Evolutionary conservation across 2,329 filamentous ascomycete species (phyloP).

Genomic region (Alternaria atra): DNA sequence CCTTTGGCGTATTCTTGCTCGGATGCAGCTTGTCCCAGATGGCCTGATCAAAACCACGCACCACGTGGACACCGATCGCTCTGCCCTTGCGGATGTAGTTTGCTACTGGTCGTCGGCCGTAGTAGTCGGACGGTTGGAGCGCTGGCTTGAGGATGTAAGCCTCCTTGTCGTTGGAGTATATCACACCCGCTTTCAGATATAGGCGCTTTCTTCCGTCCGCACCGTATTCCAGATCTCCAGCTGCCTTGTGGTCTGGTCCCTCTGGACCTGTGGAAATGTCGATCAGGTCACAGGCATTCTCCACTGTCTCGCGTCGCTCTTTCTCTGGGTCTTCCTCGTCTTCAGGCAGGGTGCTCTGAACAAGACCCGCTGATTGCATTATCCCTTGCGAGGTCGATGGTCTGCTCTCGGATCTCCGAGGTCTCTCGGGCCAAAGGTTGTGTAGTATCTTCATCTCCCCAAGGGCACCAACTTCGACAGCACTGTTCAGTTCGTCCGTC

Average conservation of each 20-base stretch:
- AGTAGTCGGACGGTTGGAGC: slow-evolving; percentile 83
- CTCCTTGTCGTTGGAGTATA: slow-evolving; percentile 79
- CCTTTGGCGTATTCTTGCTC: slow-evolving; percentile 52
- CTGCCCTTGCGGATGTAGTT: slow-evolving; percentile 83
- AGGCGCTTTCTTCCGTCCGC: slow-evolving; percentile 61
- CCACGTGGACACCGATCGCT: slow-evolving; percentile 84
- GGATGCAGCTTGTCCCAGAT: slow-evolving; percentile 79
- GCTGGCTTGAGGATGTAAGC: slow-evolving; percentile 90
- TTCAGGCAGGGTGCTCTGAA: slow-evolving; percentile 46
- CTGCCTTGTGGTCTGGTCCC: slow-evolving; percentile 59
- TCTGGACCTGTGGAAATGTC: slow-evolving; percentile 57
- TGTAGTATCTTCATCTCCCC: slow-evolving; percentile 93
- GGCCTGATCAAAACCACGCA: slow-evolving; percentile 84
- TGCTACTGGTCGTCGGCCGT: slow-evolving; percentile 79
- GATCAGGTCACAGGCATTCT: slow-evolving; percentile 58
- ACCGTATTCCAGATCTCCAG: slow-evolving; percentile 54
- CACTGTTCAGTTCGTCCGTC: slow-evolving; percentile 88
- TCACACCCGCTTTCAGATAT: slow-evolving; percentile 80
- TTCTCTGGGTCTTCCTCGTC: slow-evolving; percentile 55
- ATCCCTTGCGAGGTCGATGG: slow-evolving; percentile 50
- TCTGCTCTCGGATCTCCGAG: slow-evolving; percentile 60
- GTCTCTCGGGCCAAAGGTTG: slow-evolving; percentile 78
- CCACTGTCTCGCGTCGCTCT: slow-evolving; percentile 54
- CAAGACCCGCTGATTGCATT: slow-evolving; percentile 38
- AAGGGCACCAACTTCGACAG: slow-evolving; percentile 84